These are phyloP conservation scores for Wickerhamomyces bovis DNA, from an alignment of 805 yeast genomes.

Conservation along the genomic window DNA sequence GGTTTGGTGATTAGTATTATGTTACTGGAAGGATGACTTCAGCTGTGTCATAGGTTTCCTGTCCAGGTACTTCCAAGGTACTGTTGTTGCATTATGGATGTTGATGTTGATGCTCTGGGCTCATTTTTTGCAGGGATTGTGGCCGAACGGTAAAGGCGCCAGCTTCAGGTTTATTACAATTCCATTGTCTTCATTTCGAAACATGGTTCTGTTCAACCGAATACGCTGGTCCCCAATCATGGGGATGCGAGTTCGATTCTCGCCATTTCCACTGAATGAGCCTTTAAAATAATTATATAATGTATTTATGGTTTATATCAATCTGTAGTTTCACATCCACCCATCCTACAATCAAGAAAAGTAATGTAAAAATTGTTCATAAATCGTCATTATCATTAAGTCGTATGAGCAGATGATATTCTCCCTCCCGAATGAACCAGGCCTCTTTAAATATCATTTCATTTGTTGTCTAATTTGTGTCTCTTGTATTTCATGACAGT, in stretches of 20 bases:
- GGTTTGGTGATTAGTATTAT: too few species aligned
- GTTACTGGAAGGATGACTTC: neutral
- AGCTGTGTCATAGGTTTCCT: neutral
- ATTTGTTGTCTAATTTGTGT: neutral
- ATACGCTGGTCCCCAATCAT: neutral
- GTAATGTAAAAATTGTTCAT: neutral
- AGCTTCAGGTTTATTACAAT: neutral
- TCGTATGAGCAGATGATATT: neutral
- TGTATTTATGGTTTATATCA: too few species aligned
- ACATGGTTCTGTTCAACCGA: neutral
- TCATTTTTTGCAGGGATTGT: neutral
- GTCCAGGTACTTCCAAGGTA: neutral
- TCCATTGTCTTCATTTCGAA: neutral
- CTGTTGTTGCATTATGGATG: too few species aligned
- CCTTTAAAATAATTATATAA: neutral
- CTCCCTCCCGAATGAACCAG: too few species aligned
- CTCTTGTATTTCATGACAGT: neutral
- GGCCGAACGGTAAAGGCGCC: conserved; percentile 1
- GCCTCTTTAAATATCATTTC: too few species aligned
- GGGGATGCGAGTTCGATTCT: neutral
- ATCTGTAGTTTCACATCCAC: too few species aligned
- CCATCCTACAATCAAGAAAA: too few species aligned
- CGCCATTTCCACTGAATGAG: neutral
- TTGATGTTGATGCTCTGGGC: neutral
- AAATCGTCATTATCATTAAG: neutral